These are phyloP conservation scores for Xylariomycetidae sp. DNA, from an alignment of 2,329 filamentous ascomycete species.

Conservation along the genomic window DNA sequence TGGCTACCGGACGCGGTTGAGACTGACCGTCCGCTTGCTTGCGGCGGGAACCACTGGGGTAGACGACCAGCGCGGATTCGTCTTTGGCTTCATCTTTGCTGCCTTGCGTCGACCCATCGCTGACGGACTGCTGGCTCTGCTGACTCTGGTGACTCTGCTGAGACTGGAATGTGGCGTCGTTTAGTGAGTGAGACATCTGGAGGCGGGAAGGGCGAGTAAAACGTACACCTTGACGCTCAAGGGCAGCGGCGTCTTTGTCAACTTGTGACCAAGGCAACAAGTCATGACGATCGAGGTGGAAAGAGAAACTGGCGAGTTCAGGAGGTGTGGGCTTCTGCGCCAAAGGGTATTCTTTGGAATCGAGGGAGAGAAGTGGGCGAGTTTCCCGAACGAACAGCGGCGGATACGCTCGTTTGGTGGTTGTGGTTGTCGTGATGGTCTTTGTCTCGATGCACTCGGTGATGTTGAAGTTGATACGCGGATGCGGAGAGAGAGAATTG, in stretches of 20 bases:
- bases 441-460: slow-evolving; percentile 63
- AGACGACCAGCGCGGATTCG: slow-evolving; percentile 27
- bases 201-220: background rate
- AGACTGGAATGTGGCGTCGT: slow-evolving; percentile 19
- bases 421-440: slow-evolving; percentile 85
- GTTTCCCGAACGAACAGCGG: slow-evolving; percentile 75
- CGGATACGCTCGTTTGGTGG: slow-evolving; percentile 77
- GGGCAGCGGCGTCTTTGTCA: too few species aligned
- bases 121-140: slow-evolving; percentile 14
- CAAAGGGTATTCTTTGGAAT: slow-evolving; percentile 85
- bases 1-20: slow-evolving; percentile 21
- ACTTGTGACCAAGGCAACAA: slow-evolving; percentile 34
- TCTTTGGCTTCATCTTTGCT: slow-evolving; percentile 21
- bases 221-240: slow-evolving; percentile 20
- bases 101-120: slow-evolving; percentile 19
- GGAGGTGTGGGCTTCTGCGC: slow-evolving; percentile 76
- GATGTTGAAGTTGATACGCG: slow-evolving; percentile 48
- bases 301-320: slow-evolving; percentile 69
- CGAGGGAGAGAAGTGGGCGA: slow-evolving; percentile 63
- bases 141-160: too few species aligned
- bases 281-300: slow-evolving; percentile 59
- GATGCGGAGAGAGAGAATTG: slow-evolving; percentile 31
- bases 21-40: slow-evolving; percentile 19
- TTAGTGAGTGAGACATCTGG: slow-evolving; percentile 14
- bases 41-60: slow-evolving; percentile 22